Conservation (phyloP, 306 rosid species). For the Vigna hirtella region DNA sequence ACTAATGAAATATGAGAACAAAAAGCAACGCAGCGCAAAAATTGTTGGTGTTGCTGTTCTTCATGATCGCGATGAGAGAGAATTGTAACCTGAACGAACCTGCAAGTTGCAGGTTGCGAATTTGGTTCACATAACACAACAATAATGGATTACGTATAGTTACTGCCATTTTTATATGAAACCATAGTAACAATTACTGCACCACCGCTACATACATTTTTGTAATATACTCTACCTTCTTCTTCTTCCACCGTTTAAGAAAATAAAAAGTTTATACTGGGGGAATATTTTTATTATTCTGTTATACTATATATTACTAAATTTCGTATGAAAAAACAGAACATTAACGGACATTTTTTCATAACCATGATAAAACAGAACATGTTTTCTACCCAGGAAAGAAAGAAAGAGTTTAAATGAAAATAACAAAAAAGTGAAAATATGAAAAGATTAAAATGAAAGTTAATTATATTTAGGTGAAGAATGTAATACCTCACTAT, state of each 20-base stretch:
- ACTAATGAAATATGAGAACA: conserved; percentile 45
- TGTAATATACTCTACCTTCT: not conserved
- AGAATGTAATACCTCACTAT: too few relatives aligned
- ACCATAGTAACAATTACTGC: not conserved
- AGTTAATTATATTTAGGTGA: too few relatives aligned
- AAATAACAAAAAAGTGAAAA: too few relatives aligned
- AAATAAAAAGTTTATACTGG: too few relatives aligned
- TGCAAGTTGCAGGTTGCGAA: conserved; percentile 5
- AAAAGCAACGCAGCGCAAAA: conserved; percentile 33
- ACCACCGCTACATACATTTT: not conserved
- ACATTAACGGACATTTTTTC: too few relatives aligned
- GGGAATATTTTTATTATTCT: too few relatives aligned
- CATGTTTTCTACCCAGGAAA: too few relatives aligned
- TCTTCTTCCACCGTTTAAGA: not conserved
- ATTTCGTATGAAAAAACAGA: too few relatives aligned
- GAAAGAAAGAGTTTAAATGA: too few relatives aligned
- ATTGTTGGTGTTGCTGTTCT: conserved; percentile 14
- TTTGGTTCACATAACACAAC: not conserved
- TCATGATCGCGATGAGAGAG: conserved; percentile 37
- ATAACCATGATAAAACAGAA: too few relatives aligned
- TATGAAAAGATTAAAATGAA: too few relatives aligned
- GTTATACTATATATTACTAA: too few relatives aligned
- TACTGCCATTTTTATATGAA: not conserved
- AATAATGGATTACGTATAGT: conserved; percentile 33
- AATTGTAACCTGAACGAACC: not conserved